Evolutionary conservation across 2,329 filamentous ascomycete genomes (phyloP).

Genomic region (Zalaria obscura): DNA sequence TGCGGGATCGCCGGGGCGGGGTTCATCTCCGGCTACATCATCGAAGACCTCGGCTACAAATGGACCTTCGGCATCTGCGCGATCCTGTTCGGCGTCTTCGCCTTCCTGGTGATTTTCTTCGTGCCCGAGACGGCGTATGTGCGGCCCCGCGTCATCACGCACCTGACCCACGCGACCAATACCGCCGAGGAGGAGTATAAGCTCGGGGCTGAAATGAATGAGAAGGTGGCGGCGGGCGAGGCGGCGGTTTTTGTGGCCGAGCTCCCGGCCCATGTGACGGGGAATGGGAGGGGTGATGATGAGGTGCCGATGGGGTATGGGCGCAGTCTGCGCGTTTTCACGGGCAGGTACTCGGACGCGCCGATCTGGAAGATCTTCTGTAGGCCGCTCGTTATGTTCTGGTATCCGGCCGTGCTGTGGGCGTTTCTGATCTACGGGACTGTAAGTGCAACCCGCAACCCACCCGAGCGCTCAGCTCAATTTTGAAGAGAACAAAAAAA

Average conservation of each 20-base stretch:
- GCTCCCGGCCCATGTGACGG: constrained; percentile 5
- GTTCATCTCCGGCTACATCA: constrained; percentile 25
- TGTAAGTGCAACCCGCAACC: neutral
- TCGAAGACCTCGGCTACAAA: constrained; percentile 24
- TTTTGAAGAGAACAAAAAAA: too few relatives aligned
- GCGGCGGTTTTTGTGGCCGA: constrained; percentile 6
- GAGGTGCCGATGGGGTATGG: constrained; percentile 16
- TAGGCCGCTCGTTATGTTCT: constrained; percentile 21
- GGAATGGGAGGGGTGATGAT: constrained; percentile 6
- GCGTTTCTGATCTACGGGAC: constrained; percentile 29
- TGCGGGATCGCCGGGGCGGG: constrained; percentile 23
- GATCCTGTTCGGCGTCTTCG: constrained; percentile 20
- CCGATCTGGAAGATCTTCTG: constrained; percentile 21
- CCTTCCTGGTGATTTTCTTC: constrained; percentile 15
- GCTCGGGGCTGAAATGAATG: constrained; percentile 2
- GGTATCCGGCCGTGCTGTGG: constrained; percentile 24
- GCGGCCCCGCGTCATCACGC: constrained; percentile 4
- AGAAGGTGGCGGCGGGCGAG: constrained; percentile 8
- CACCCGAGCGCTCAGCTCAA: too few relatives aligned
- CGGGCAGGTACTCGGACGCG: constrained; percentile 18
- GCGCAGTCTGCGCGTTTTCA: constrained; percentile 15
- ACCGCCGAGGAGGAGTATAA: neutral
- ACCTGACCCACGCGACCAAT: neutral
- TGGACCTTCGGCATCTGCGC: constrained; percentile 23
- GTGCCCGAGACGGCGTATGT: constrained; percentile 17